A percentile compares a stretch with the other conserved stretches of the same genome.
These are phyloP conservation scores for Pulveroboletus ravenelii DNA, from an alignment of 768 basidiomycete genomes.

Conservation along the genomic window DNA sequence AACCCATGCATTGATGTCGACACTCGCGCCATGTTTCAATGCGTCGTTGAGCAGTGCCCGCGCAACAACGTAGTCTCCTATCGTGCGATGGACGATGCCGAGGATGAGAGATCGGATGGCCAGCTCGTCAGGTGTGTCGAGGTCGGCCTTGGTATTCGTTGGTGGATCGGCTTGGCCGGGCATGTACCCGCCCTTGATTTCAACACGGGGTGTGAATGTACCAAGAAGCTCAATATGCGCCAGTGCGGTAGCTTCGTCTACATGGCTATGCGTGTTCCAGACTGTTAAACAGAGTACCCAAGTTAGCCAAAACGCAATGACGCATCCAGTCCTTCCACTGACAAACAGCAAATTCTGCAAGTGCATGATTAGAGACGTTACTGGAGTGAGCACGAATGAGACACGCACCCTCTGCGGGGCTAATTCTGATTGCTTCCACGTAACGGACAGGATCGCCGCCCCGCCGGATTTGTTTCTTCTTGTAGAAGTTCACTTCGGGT, in stretches of 20 bases:
- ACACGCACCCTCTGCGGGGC: slow-evolving; percentile 60
- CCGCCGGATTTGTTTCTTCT: slow-evolving; percentile 55
- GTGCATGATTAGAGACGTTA: slow-evolving; percentile 1
- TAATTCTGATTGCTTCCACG: slow-evolving; percentile 56
- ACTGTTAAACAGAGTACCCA: slow-evolving; percentile 40
- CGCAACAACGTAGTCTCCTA: slow-evolving; percentile 40
- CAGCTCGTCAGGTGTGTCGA: slow-evolving; percentile 68
- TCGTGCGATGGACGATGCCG: slow-evolving; percentile 60
- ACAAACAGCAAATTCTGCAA: slow-evolving; percentile 68
- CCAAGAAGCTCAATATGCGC: slow-evolving; percentile 56
- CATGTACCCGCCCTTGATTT: slow-evolving; percentile 31
- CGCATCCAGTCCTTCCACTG: slow-evolving; percentile 23
- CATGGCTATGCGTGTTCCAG: slow-evolving; percentile 75
- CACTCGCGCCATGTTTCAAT: slow-evolving; percentile 33
- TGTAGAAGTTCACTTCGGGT: slow-evolving; percentile 64
- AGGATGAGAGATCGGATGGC: slow-evolving; percentile 66
- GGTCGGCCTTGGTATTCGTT: slow-evolving; percentile 28
- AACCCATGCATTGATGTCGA: slow-evolving; percentile 63
- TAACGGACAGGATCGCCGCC: slow-evolving; percentile 51
- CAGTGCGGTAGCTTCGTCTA: slow-evolving; percentile 47
- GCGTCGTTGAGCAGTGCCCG: slow-evolving; percentile 53
- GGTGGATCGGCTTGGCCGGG: background rate
- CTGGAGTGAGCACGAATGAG: background rate
- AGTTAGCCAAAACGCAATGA: background rate
- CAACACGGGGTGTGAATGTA: slow-evolving; percentile 43